These are phyloP conservation scores for Phyllosticta paracitricarpa DNA, from an alignment of 2,329 filamentous ascomycete species.

Conservation along the genomic window DNA sequence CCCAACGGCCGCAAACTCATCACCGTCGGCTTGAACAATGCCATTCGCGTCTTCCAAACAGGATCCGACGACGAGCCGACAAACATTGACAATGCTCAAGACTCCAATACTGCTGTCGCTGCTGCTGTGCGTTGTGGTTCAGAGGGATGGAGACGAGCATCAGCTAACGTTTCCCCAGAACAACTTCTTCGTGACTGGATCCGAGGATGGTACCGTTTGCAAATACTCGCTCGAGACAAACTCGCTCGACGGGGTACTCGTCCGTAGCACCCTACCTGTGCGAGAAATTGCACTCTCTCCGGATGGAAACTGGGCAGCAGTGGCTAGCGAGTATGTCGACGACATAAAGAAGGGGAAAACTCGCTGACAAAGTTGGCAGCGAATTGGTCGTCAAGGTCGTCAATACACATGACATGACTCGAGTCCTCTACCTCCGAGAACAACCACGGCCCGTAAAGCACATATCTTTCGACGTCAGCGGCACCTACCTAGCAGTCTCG, in stretches of 20 bases:
- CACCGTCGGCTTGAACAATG: conserved; percentile 88
- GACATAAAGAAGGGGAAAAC: background rate
- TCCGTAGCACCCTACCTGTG: conserved; percentile 75
- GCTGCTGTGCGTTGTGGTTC: conserved; percentile 44
- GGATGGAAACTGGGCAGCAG: conserved; percentile 78
- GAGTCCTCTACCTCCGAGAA: conserved; percentile 69
- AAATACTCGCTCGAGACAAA: conserved; percentile 73
- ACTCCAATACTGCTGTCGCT: conserved; percentile 72
- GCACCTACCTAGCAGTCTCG: conserved; percentile 65
- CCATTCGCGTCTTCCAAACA: conserved; percentile 84
- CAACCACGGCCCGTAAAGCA: conserved; percentile 86
- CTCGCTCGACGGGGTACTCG: conserved; percentile 68
- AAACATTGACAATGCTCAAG: conserved; percentile 83
- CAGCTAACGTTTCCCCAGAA: conserved; percentile 38
- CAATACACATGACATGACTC: conserved; percentile 65
- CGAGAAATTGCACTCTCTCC: conserved; percentile 75
- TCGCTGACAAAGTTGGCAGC: conserved; percentile 28
- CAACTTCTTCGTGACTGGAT: conserved; percentile 77
- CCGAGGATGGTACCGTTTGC: conserved; percentile 93
- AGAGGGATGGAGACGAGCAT: background rate
- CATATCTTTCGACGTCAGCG: conserved; percentile 74
- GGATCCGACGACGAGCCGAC: conserved; percentile 85
- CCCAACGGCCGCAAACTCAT: conserved; percentile 78
- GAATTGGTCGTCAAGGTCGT: conserved; percentile 88
- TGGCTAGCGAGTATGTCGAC: conserved; percentile 71